Evolutionary conservation across 2,329 filamentous ascomycete genomes (phyloP), one percentile per base, ranked within the genome.

Genomic region (Grosmannia penicillata): DNA sequence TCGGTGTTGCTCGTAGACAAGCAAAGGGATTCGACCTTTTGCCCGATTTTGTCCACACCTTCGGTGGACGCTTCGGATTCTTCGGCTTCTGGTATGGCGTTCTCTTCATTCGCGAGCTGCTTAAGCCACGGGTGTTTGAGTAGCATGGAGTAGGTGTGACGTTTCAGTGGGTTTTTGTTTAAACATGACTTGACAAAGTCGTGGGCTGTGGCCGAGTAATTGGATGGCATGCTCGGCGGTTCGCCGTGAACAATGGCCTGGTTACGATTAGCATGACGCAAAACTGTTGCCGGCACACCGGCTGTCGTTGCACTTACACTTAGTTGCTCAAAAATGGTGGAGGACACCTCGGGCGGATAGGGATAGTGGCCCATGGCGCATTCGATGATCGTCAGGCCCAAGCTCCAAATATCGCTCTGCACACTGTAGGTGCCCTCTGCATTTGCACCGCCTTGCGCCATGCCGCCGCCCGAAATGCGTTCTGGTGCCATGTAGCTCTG

Each of bases 401-500:
- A 61, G 57, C 85, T 94, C 91, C 91, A 98, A 43, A 98, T 89
- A 55, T 98, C 91, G 54, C 85, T 94, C 60, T 96, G 91, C 28
- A 98, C 91, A 55, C 84, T 93, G 59, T 98, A 98, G 3, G 89
- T 93, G 40, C 89, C 89, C 42, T 79, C 80, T 6, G 73, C 68
- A 40, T 72, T 71, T 42, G 76, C 73, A 15, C 77, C 67, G 21
- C 79, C 69, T 44, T 80, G 72, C 42, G 82, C 75, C 51, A 86
- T 75, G 18, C 81, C 81, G 40, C 87, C 86, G 35, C 84, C 85
- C 8, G 85, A 85, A 51, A 98, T 98, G 47, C 91, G 70, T 58
- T 98, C 91, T 0, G 91, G 91, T 0, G 91, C 91, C 91, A 98
- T 98, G 62, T 98, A 98, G 54, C 87, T 95, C 61, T 98, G 91